Percentiles rank a stretch among this genome's conserved stretches.
These are phyloP conservation scores for sorghum (Sorghum bicolor) DNA, from an alignment of 176 grass and related monocot genomes.

Conservation along the genomic window Sorghum_bicolor_NCBIv3 NC_012870.2:8183001-8183500, in stretches of 20 bases:
- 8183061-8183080: slow-evolving; percentile 33
- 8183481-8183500: neutral
- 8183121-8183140: slow-evolving; percentile 8
- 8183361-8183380: slow-evolving; percentile 47
- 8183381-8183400: slow-evolving; percentile 45
- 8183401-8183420: slow-evolving; percentile 31
- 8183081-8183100: slow-evolving; percentile 49
- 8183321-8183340: slow-evolving; percentile 59
- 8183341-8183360: slow-evolving; percentile 55
- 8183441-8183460: slow-evolving; percentile 28
- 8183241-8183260: neutral
- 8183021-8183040: slow-evolving; percentile 35
- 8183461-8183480: slow-evolving; percentile 12
- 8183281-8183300: slow-evolving; percentile 58
- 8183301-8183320: slow-evolving; percentile 46
- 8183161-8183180: neutral
- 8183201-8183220: neutral
- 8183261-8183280: slow-evolving; percentile 48
- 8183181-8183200: neutral
- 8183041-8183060: slow-evolving; percentile 45
- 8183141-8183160: neutral
- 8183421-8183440: slow-evolving; percentile 25
- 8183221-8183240: neutral
- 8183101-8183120: slow-evolving; percentile 36
- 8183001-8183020: slow-evolving; percentile 10